phyloP scores from a whole-genome alignment of 2,329 filamentous ascomycete genomes.

The Pestalotiopsis sp. region DNA sequence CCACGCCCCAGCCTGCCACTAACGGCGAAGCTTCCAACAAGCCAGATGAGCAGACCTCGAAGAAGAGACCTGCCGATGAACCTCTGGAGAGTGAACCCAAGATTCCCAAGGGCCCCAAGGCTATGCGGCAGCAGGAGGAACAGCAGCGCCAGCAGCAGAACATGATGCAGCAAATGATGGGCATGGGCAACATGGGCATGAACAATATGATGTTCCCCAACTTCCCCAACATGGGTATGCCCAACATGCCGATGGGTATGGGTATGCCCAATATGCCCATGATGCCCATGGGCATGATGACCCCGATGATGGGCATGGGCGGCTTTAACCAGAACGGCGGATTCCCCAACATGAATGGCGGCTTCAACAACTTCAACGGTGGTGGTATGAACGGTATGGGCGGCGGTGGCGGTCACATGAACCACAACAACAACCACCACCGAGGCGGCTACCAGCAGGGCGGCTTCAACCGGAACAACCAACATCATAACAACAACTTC shows the following conservation, averaged over 20 bases:
- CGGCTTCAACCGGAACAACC: constrained; percentile 18
- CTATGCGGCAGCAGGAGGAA: constrained; percentile 57
- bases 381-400: constrained; percentile 35
- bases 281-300: constrained; percentile 36
- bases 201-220: constrained; percentile 35
- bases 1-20: constrained; percentile 25
- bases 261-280: constrained; percentile 17
- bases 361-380: constrained; percentile 33
- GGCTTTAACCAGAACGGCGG: constrained; percentile 35
- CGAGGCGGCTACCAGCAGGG: constrained; percentile 24
- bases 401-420: constrained; percentile 27
- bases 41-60: constrained; percentile 41
- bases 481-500: constrained; percentile 33
- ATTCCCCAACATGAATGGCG: constrained; percentile 26
- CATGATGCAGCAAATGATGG: constrained; percentile 44
- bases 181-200: constrained; percentile 19
- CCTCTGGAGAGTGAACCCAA: constrained; percentile 60
- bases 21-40: constrained; percentile 22
- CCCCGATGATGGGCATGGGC: constrained; percentile 42
- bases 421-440: constrained; percentile 27
- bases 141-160: constrained; percentile 49
- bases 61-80: constrained; percentile 84
- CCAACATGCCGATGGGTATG: constrained; percentile 37
- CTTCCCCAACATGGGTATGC: constrained; percentile 38
- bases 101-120: constrained; percentile 66